Evolutionary conservation across 164 flowering plant species (phyloP).

Genomic region (Vitis cinerea): DNA sequence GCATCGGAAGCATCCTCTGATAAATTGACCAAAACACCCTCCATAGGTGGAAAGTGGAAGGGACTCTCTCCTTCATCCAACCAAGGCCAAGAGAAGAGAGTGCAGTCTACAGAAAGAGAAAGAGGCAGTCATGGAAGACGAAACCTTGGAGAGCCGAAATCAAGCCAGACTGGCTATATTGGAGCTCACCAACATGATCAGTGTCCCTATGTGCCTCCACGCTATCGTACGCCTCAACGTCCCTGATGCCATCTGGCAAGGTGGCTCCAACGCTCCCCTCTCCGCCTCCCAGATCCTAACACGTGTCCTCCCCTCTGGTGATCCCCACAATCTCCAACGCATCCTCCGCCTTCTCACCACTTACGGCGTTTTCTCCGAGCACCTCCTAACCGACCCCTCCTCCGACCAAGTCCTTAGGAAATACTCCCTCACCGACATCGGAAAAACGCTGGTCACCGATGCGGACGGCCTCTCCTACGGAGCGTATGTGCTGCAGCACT

Average conservation of each 20-base stretch:
- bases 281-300: constrained; percentile 57
- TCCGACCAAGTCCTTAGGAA: constrained; percentile 18
- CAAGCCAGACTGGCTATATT: constrained; percentile 46
- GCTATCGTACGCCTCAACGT: constrained; percentile 71
- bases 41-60: no score
- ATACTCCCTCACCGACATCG: constrained; percentile 62
- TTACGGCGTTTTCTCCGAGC: constrained; percentile 62
- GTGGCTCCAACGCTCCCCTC: constrained; percentile 59
- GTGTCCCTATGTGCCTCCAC: constrained; percentile 78
- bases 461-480: constrained; percentile 57
- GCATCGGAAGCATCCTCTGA: no score
- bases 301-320: constrained; percentile 29
- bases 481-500: constrained; percentile 75
- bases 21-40: no score
- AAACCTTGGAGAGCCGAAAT: constrained; percentile 34
- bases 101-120: not conserved
- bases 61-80: no score
- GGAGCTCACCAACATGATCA: constrained; percentile 77
- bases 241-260: constrained; percentile 63
- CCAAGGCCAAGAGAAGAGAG: no score
- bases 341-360: constrained; percentile 64
- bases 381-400: constrained; percentile 17
- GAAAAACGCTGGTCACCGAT: constrained; percentile 57
- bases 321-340: constrained; percentile 63
- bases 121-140: constrained; percentile 21